Conservation (phyloP, 441 rosid species). For the Erodium trifolium region DNA sequence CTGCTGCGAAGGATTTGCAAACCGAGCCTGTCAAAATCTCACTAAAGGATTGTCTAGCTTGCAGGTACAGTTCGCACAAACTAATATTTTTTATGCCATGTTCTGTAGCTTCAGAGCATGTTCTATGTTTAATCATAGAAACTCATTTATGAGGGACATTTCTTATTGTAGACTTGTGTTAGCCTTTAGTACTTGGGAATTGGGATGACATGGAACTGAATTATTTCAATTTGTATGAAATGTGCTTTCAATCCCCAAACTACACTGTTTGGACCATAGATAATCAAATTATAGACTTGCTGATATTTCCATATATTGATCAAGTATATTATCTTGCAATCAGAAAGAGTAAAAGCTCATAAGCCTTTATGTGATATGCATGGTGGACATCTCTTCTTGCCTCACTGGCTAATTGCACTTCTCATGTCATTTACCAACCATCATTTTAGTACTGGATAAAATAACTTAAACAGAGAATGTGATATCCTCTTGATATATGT, state of each 20-base stretch:
- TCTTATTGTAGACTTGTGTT: background rate
- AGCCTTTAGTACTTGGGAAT: slow-evolving; percentile 1
- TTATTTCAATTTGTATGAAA: background rate
- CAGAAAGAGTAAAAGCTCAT: background rate
- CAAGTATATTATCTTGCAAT: background rate
- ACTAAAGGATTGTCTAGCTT: slow-evolving; percentile 94
- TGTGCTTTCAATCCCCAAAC: background rate
- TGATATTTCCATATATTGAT: background rate
- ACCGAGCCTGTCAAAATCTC: slow-evolving; percentile 79
- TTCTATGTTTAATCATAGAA: background rate
- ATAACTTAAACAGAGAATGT: background rate
- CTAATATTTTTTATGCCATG: background rate
- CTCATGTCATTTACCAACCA: background rate
- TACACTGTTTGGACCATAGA: background rate
- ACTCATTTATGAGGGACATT: background rate
- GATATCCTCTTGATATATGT: no score
- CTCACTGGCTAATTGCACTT: background rate
- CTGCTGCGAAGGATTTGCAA: slow-evolving; percentile 29
- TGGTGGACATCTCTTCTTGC: background rate
- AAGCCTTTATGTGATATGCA: background rate
- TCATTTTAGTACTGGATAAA: background rate
- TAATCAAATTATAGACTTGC: background rate
- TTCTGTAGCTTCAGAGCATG: background rate
- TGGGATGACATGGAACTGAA: background rate
- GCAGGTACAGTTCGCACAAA: slow-evolving; percentile 45